These are phyloP conservation scores for Monilinia aucupariae DNA, from an alignment of 2,329 filamentous ascomycete species.

Conservation along the genomic window DNA sequence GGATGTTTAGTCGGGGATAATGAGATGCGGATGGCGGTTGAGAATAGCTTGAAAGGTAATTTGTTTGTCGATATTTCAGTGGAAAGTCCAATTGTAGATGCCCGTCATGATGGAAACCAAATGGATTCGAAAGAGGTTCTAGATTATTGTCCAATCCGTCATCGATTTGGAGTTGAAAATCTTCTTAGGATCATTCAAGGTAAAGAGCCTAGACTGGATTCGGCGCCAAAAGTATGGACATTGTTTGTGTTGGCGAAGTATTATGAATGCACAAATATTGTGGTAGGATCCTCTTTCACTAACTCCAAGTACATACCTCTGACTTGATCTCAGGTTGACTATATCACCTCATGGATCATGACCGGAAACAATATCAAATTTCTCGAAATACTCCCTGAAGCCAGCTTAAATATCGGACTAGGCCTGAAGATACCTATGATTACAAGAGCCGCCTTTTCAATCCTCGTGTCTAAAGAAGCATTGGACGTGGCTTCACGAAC, in stretches of 20 bases:
- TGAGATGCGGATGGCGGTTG: background rate
- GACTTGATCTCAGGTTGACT: slow-evolving; percentile 35
- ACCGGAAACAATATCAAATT: slow-evolving; percentile 50
- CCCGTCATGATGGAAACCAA: too few species aligned
- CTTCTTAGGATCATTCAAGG: slow-evolving; percentile 55
- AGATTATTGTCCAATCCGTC: slow-evolving; percentile 61
- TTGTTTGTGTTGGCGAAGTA: slow-evolving; percentile 57
- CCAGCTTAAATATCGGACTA: slow-evolving; percentile 52
- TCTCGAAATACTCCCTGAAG: slow-evolving; percentile 59
- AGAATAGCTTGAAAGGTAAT: background rate
- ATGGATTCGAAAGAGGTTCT: slow-evolving; percentile 35
- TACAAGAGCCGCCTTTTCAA: slow-evolving; percentile 47
- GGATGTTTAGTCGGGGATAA: background rate
- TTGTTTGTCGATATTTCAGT: background rate
- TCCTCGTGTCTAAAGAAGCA: slow-evolving; percentile 59
- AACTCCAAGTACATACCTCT: slow-evolving; percentile 10
- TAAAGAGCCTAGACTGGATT: slow-evolving; percentile 52
- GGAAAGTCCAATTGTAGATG: background rate
- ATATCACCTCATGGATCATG: slow-evolving; percentile 55
- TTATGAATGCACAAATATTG: slow-evolving; percentile 45
- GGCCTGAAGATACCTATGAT: slow-evolving; percentile 41
- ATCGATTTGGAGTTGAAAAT: slow-evolving; percentile 58
- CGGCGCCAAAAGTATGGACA: slow-evolving; percentile 61
- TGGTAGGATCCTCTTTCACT: slow-evolving; percentile 36
- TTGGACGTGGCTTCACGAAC: slow-evolving; percentile 33